These are phyloP conservation scores for Turritis glabra DNA, from an alignment of 345 rosid species.

Conservation along the genomic window DNA sequence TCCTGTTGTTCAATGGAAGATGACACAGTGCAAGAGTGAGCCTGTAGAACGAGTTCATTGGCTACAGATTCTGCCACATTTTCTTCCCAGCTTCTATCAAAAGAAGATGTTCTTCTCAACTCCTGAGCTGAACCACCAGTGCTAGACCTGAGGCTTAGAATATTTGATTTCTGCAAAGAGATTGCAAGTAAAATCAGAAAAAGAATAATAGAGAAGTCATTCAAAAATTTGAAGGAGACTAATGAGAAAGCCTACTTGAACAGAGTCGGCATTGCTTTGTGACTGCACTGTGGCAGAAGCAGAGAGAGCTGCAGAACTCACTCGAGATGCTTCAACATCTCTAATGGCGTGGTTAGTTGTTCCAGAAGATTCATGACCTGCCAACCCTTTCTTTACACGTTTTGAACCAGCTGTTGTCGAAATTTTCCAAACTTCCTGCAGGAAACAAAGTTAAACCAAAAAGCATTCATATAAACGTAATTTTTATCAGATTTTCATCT, in stretches of 20 bases:
- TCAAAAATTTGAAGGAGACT: background rate
- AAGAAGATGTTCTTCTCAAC: constrained; percentile 88
- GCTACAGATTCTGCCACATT: constrained; percentile 89
- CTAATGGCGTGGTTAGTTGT: constrained; percentile 51
- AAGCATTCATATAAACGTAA: background rate
- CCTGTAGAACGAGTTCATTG: constrained; percentile 76
- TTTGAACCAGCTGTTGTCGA: constrained; percentile 82
- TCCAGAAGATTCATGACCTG: constrained; percentile 57
- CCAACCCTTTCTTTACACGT: constrained; percentile 79
- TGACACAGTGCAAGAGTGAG: constrained; percentile 55
- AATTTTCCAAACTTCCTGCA: constrained; percentile 96
- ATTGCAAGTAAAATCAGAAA: constrained; percentile 15
- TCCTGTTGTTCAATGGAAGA: constrained; percentile 73
- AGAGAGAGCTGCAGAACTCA: constrained; percentile 40
- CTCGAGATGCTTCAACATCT: constrained; percentile 68
- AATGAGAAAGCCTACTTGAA: constrained; percentile 46
- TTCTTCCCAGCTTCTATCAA: constrained; percentile 88
- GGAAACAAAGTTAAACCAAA: constrained; percentile 8
- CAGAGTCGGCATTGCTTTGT: constrained; percentile 41
- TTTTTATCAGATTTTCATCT: background rate
- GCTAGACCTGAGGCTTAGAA: constrained; percentile 44
- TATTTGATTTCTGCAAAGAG: constrained; percentile 52
- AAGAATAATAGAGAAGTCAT: background rate
- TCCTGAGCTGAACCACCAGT: constrained; percentile 51
- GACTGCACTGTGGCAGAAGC: constrained; percentile 38